These are phyloP conservation scores for Hamamelis virginiana DNA, from an alignment of 164 flowering plant species.

Conservation along the genomic window DNA sequence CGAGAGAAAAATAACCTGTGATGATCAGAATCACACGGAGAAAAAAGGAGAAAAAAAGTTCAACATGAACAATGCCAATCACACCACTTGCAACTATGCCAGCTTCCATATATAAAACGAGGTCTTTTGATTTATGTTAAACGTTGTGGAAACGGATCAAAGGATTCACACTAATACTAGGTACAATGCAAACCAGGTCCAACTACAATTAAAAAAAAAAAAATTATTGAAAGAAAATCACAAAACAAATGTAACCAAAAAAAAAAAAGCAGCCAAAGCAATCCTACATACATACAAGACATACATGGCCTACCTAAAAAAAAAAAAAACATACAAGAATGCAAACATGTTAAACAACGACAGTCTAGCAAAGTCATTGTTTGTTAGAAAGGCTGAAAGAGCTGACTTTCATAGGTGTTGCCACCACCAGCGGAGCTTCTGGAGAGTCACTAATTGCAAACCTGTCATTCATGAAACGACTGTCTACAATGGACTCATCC, in stretches of 20 bases:
- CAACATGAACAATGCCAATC: too few species aligned
- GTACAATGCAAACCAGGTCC: slow-evolving; percentile 3
- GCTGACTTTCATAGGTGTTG: slow-evolving; percentile 52
- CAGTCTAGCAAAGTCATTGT: slow-evolving; percentile 3
- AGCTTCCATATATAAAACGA: too few species aligned
- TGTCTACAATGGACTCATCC: slow-evolving; percentile 48
- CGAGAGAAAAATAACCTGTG: too few species aligned
- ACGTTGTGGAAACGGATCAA: not conserved
- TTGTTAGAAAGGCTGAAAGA: slow-evolving; percentile 42
- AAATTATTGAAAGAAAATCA: not conserved
- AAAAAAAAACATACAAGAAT: not conserved
- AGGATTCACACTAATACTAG: not conserved
- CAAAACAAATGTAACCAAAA: not conserved
- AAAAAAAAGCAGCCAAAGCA: not conserved
- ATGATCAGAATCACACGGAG: too few species aligned
- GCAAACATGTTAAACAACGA: not conserved
- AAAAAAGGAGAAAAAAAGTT: too few species aligned
- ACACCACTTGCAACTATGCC: too few species aligned
- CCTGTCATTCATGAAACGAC: slow-evolving; percentile 55
- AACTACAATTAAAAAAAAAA: not conserved
- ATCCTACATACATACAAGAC: not conserved
- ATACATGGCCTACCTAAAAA: not conserved
- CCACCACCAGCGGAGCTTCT: slow-evolving; percentile 56
- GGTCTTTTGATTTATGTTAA: too few species aligned
- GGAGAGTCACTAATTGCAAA: slow-evolving; percentile 43